Base-by-base conservation (phyloP, 192 early-diverging fungal species). In the Glomus cerebriforme region DNA sequence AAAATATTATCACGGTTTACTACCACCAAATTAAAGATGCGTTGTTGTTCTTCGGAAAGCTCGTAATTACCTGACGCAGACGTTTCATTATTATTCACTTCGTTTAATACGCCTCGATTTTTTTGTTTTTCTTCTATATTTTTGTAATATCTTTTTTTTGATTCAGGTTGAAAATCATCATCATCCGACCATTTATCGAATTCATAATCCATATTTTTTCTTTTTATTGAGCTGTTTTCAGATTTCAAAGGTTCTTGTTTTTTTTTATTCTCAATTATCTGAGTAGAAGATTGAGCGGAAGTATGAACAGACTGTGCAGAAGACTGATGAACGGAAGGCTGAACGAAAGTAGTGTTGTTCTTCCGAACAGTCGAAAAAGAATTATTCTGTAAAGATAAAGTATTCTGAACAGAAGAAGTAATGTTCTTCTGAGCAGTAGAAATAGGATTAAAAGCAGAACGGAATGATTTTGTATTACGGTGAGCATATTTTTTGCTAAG, bases 1-100 rank as follows among this genome's bases (percentile, higher is more conserved):
- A 91, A 91, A 19, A 91, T 47, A 62, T 76, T 88, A 26, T 81
- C 81, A 13, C 80, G 74, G 2, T 80, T 43, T 2, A 77, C 60
- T 13, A 90, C 85, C 17, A 86, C 79, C 47, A 75, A 66, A 17
- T 85, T 78, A 17, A 84, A 32, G 13, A 85, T 80, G 29, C 76
- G 35, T 4, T 45, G 63, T 24, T 85, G 84, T 26, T 75, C 83
- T 12, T 27, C 70, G 2, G 81, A 78, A 1, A 85, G 29, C 4
- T 59, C 49, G 0, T 54, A 5, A 54, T 22, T 54, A 22, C 49
- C 19, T 7, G 49, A 54, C 19, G 4, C 19, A 22, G 6, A 15
- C 22, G 15, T 2, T 17, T 54, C 19, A 19, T 54, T 54, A 3
- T 54, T 54, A 54, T 17, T 54, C 49, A 54, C 49, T 54, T 54